Evolutionary conservation across 2,329 filamentous ascomycete species (phyloP).

Genomic region (Raffaelea albimanens): DNA sequence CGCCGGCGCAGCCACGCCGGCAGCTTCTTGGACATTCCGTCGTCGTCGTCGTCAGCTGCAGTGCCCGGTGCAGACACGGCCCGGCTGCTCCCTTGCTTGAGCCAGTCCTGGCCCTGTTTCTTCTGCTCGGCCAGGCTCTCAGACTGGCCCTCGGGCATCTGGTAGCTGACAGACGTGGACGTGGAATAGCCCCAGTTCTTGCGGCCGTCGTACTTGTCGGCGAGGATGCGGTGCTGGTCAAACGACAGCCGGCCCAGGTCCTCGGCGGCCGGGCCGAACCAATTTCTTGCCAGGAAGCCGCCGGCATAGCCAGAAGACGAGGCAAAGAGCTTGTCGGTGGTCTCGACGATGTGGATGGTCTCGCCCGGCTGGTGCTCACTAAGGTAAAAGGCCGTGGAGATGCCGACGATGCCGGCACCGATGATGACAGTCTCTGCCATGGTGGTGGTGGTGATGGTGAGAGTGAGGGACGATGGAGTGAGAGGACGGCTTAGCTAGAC

Average conservation of each 20-base stretch:
- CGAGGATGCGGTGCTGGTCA: constrained; percentile 55
- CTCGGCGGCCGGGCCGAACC: constrained; percentile 48
- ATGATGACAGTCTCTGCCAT: constrained; percentile 54
- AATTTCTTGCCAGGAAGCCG: constrained; percentile 66
- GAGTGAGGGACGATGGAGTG: neutral
- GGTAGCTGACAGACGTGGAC: constrained; percentile 50
- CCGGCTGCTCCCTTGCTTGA: constrained; percentile 31
- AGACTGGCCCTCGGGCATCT: constrained; percentile 14
- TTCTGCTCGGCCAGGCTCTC: constrained; percentile 23
- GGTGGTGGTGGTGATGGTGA: neutral
- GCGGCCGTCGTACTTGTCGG: constrained; percentile 46
- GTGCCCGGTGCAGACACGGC: constrained; percentile 20
- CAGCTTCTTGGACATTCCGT: neutral
- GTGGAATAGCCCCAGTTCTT: constrained; percentile 39
- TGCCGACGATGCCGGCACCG: constrained; percentile 61
- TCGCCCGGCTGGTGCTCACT: constrained; percentile 34
- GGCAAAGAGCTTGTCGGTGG: constrained; percentile 49
- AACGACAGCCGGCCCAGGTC: constrained; percentile 58
- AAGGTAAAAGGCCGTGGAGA: constrained; percentile 65
- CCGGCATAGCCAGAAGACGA: constrained; percentile 67
- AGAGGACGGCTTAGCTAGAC: too few relatives aligned
- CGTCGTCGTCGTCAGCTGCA: constrained; percentile 15
- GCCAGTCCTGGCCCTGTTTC: constrained; percentile 52
- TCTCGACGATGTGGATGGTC: constrained; percentile 37
- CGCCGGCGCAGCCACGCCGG: constrained; percentile 51